Conservation (phyloP, 1,284 basidiomycete species). For the Singerocomus inundabilis region DNA sequence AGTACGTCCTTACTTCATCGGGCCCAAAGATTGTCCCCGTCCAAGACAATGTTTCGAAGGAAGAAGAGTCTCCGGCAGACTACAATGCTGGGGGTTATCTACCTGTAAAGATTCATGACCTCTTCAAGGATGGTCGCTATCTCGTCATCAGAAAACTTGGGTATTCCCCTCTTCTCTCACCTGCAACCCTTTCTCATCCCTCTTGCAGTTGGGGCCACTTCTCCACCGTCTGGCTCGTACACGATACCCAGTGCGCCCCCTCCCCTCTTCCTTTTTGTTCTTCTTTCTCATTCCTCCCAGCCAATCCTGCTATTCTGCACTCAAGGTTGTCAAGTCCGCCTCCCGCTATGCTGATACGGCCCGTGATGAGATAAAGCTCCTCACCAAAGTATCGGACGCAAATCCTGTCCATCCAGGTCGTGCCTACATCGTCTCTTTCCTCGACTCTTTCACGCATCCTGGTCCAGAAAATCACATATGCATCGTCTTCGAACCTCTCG, state of each 20-base stretch:
- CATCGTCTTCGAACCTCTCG: constrained; percentile 89
- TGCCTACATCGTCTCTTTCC: constrained; percentile 76
- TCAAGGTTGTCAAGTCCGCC: constrained; percentile 92
- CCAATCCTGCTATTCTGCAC: constrained; percentile 73
- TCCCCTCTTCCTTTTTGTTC: constrained; percentile 4
- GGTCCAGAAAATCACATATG: constrained; percentile 78
- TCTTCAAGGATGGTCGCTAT: constrained; percentile 81
- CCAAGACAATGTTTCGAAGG: constrained; percentile 60
- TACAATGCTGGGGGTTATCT: constrained; percentile 83
- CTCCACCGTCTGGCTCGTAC: constrained; percentile 82
- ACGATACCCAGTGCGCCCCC: constrained; percentile 62
- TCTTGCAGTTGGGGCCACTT: constrained; percentile 83
- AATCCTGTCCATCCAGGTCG: constrained; percentile 70
- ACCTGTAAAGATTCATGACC: constrained; percentile 70
- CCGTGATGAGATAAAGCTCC: constrained; percentile 86
- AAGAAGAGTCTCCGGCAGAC: constrained; percentile 77
- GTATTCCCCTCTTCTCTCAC: constrained; percentile 37
- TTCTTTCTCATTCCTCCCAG: constrained; percentile 34
- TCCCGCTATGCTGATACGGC: constrained; percentile 85
- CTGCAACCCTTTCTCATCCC: constrained; percentile 26
- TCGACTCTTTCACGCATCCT: constrained; percentile 80
- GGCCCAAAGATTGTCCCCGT: constrained; percentile 71
- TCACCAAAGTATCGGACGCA: constrained; percentile 73
- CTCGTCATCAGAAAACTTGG: constrained; percentile 82
- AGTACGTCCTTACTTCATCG: constrained; percentile 66